phyloP scores from a whole-genome alignment of 345 rosid species.

The Salix udensis region DNA sequence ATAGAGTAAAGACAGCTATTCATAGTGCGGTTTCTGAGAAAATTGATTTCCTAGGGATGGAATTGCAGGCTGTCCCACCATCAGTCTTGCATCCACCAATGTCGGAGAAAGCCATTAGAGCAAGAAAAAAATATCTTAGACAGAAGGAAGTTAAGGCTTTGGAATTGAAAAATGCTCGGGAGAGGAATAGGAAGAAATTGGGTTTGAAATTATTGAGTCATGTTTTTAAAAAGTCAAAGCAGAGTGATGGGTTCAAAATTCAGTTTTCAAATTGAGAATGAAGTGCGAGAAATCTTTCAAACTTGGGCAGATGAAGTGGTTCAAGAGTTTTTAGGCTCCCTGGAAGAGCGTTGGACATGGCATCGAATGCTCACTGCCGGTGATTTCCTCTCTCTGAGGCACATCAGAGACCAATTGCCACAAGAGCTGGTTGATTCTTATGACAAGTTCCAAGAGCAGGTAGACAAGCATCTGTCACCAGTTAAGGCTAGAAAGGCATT shows the following conservation, averaged over 20 bases:
- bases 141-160: slow-evolving; percentile 75
- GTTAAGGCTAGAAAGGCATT: slow-evolving; percentile 50
- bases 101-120: slow-evolving; percentile 83
- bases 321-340: slow-evolving; percentile 64
- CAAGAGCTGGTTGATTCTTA: slow-evolving; percentile 65
- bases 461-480: slow-evolving; percentile 66
- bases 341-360: slow-evolving; percentile 76
- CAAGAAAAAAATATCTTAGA: slow-evolving; percentile 77
- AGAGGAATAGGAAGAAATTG: slow-evolving; percentile 69
- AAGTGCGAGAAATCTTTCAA: slow-evolving; percentile 58
- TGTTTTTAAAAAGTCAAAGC: slow-evolving; percentile 70
- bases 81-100: slow-evolving; percentile 72
- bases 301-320: slow-evolving; percentile 78
- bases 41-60: slow-evolving; percentile 72
- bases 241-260: slow-evolving; percentile 45
- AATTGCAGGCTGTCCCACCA: slow-evolving; percentile 85
- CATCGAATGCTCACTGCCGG: slow-evolving; percentile 76
- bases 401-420: slow-evolving; percentile 75
- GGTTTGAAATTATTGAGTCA: slow-evolving; percentile 71
- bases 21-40: slow-evolving; percentile 84
- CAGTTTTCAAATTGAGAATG: slow-evolving; percentile 57
- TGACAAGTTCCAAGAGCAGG: slow-evolving; percentile 78
- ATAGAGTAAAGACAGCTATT: slow-evolving; percentile 55
- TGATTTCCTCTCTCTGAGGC: slow-evolving; percentile 69
- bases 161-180: slow-evolving; percentile 77